phyloP scores from a whole-genome alignment of 352 stramenopile species.

The Globisporangium splendens region DNA sequence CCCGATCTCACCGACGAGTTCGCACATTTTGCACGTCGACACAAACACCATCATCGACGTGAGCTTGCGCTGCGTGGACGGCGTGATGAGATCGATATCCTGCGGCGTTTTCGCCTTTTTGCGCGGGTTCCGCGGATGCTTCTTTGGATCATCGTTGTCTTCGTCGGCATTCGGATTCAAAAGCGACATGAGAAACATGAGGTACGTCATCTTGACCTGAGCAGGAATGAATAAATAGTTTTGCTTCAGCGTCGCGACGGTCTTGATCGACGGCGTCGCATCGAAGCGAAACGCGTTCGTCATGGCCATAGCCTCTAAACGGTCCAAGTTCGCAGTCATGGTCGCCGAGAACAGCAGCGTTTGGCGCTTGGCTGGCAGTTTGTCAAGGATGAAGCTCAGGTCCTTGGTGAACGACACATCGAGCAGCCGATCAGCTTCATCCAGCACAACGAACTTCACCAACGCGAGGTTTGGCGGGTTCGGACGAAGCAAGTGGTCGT shows the following conservation, averaged over 20 bases:
- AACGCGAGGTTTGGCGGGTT: slow-evolving; percentile 88
- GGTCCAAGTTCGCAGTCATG: slow-evolving; percentile 92
- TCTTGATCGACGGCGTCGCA: slow-evolving; percentile 76
- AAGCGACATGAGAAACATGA: slow-evolving; percentile 85
- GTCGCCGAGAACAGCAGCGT: slow-evolving; percentile 98
- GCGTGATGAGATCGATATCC: slow-evolving; percentile 9
- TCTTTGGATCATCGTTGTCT: slow-evolving; percentile 40
- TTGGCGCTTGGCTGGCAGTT: slow-evolving; percentile 81
- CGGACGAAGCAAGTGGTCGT: slow-evolving; percentile 89
- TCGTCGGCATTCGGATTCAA: slow-evolving; percentile 64
- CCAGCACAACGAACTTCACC: slow-evolving; percentile 95
- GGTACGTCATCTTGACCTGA: slow-evolving; percentile 95
- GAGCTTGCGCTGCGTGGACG: slow-evolving; percentile 28
- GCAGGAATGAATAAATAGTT: slow-evolving; percentile 98
- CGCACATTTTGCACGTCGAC: slow-evolving; percentile 93
- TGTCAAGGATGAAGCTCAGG: slow-evolving; percentile 83
- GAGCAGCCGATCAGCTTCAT: slow-evolving; percentile 97
- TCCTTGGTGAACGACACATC: slow-evolving; percentile 85
- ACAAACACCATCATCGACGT: slow-evolving; percentile 97
- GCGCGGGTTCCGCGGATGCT: slow-evolving; percentile 21
- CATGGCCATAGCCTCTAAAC: slow-evolving; percentile 71
- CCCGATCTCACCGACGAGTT: slow-evolving; percentile 93
- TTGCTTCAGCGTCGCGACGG: slow-evolving; percentile 92
- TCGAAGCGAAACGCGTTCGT: slow-evolving; percentile 71
- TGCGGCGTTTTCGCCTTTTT: slow-evolving; percentile 31